Conservation (phyloP, 2,329 filamentous ascomycete genomes). For the Aureobasidium musti region DNA sequence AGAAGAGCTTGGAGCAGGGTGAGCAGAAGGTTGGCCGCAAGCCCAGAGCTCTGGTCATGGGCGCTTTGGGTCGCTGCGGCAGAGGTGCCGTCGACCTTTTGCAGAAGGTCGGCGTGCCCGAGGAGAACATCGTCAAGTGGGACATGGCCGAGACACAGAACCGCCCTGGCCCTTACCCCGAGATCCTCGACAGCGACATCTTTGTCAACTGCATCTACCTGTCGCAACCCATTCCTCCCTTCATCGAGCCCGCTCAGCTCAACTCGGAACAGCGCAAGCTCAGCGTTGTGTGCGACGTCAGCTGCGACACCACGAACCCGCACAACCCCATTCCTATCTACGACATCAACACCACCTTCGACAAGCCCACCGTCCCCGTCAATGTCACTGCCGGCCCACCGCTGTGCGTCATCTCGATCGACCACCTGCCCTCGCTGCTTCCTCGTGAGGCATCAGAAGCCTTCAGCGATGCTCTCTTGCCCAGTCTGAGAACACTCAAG, state of each 20-base stretch:
- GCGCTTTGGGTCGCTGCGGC: slow-evolving; percentile 75
- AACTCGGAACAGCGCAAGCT: slow-evolving; percentile 69
- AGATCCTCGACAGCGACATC: slow-evolving; percentile 48
- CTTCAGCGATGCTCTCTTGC: slow-evolving; percentile 76
- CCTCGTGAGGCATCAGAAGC: slow-evolving; percentile 84
- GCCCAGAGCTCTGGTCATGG: slow-evolving; percentile 80
- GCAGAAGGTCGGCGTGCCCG: slow-evolving; percentile 69
- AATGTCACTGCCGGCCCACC: slow-evolving; percentile 60
- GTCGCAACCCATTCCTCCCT: slow-evolving; percentile 73
- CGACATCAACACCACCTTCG: slow-evolving; percentile 80
- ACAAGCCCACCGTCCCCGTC: slow-evolving; percentile 80
- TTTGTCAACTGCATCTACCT: slow-evolving; percentile 89
- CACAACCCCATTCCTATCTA: slow-evolving; percentile 80
- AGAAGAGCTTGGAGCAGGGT: slow-evolving; percentile 67
- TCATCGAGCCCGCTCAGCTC: slow-evolving; percentile 72
- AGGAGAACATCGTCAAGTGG: slow-evolving; percentile 69
- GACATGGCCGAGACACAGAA: slow-evolving; percentile 78
- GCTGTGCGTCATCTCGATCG: slow-evolving; percentile 81
- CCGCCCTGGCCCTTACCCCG: slow-evolving; percentile 50
- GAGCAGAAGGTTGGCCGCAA: slow-evolving; percentile 65
- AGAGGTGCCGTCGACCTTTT: slow-evolving; percentile 81
- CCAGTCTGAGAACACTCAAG: slow-evolving; percentile 74
- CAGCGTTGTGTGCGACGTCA: slow-evolving; percentile 70
- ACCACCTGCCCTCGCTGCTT: slow-evolving; percentile 80
- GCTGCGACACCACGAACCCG: slow-evolving; percentile 71